A percentile compares a stretch with the other conserved stretches of the same genome.
Conservation (phyloP, 164 flowering plant genomes). For the Echeveria elegans region DNA sequence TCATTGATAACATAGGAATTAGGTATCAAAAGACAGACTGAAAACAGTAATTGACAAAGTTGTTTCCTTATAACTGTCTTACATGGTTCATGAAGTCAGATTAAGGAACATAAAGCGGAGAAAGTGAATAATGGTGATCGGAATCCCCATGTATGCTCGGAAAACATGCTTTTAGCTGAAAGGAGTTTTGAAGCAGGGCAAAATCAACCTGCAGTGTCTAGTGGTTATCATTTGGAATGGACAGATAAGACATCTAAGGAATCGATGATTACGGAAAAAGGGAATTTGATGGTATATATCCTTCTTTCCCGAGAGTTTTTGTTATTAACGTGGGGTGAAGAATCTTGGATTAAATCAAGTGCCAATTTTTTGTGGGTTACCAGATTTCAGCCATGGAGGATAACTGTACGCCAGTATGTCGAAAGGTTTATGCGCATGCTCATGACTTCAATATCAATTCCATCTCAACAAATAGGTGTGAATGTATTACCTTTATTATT, state of each 20-base stretch:
- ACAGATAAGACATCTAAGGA: conserved; percentile 19
- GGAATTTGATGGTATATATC: conserved; percentile 24
- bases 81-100: conserved; percentile 27
- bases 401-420: conserved; percentile 44
- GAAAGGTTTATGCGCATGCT: conserved; percentile 75
- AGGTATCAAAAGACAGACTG: background rate
- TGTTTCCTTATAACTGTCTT: background rate
- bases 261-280: conserved; percentile 18
- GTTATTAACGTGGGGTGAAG: background rate
- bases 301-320: background rate
- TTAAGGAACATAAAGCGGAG: conserved; percentile 52
- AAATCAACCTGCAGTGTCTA: conserved; percentile 21
- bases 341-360: background rate
- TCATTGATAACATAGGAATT: background rate
- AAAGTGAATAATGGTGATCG: conserved; percentile 43
- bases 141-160: conserved; percentile 33
- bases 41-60: background rate
- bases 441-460: conserved; percentile 84
- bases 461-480: conserved; percentile 68
- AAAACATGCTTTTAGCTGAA: conserved; percentile 60
- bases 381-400: conserved; percentile 33
- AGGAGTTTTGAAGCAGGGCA: conserved; percentile 37
- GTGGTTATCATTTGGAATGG: conserved; percentile 45
- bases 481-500: background rate
- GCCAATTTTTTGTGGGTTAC: conserved; percentile 16